phyloP scores from a whole-genome alignment of 148 eudicot genomes.

The Rhododendron mucronatum region DNA sequence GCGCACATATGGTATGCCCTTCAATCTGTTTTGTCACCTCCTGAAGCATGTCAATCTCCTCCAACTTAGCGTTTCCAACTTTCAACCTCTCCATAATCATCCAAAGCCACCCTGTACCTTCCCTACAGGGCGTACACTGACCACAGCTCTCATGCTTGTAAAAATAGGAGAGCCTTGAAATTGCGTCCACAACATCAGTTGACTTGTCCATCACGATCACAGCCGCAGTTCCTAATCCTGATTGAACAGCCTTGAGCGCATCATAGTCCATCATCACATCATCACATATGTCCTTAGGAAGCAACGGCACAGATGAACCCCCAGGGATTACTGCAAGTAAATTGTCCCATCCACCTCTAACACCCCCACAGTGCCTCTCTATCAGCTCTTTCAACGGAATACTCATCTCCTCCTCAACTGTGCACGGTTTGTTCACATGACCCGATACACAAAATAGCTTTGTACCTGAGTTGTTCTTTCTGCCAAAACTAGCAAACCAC shows the following conservation, averaged over 20 bases:
- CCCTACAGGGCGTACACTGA: conserved; percentile 89
- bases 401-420: conserved; percentile 98
- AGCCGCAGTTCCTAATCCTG: conserved; percentile 91
- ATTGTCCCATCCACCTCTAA: conserved; percentile 96
- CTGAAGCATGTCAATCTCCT: conserved; percentile 94
- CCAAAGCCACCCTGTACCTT: conserved; percentile 93
- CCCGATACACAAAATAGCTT: conserved; percentile 84
- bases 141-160: conserved; percentile 97
- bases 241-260: conserved; percentile 87
- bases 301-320: conserved; percentile 87
- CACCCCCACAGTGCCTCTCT: conserved; percentile 95
- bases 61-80: conserved; percentile 86
- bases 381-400: conserved; percentile 81
- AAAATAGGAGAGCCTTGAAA: conserved; percentile 87
- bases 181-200: conserved; percentile 86
- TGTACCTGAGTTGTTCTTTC: conserved; percentile 88
- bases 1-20: conserved; percentile 93
- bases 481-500: conserved; percentile 89
- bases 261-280: conserved; percentile 95
- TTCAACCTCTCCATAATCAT: conserved; percentile 86
- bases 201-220: conserved; percentile 97
- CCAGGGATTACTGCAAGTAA: conserved; percentile 93
- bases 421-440: conserved; percentile 96
- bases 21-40: conserved; percentile 96
- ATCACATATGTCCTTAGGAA: conserved; percentile 76